Evolutionary conservation across 345 rosid genomes (phyloP).

Genomic region (Carallia pectinifolia): DNA sequence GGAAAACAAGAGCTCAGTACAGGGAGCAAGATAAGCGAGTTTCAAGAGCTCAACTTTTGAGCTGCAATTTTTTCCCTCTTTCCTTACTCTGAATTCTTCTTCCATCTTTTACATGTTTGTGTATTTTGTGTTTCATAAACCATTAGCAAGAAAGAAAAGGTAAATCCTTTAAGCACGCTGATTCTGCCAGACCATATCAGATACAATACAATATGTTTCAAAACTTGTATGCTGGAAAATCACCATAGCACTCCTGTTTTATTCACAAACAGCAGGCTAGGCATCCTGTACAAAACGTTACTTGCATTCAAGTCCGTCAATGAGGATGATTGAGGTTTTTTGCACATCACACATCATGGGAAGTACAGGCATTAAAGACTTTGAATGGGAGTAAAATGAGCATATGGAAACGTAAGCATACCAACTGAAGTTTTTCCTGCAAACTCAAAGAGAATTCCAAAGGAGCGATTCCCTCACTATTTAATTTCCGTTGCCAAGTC

Average conservation of each 20-base stretch:
- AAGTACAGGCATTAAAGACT: background rate
- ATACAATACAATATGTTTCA: background rate
- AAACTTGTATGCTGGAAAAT: background rate
- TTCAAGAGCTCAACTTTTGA: background rate
- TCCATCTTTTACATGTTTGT: background rate
- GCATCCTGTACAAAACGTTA: background rate
- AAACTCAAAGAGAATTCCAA: conserved; percentile 17
- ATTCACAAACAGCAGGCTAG: background rate
- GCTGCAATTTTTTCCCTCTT: background rate
- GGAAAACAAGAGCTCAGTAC: background rate
- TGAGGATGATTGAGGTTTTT: background rate
- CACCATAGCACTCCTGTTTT: background rate
- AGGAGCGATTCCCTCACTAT: conserved; percentile 9
- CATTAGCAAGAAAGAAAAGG: background rate
- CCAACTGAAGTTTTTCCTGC: conserved; percentile 26
- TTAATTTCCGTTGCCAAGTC: conserved; percentile 33
- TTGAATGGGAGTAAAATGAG: background rate
- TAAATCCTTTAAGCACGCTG: background rate
- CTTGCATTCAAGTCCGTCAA: background rate
- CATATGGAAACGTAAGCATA: conserved; percentile 3
- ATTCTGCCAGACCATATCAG: background rate
- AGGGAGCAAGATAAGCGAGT: background rate
- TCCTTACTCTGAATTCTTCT: background rate
- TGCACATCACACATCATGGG: background rate
- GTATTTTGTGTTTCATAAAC: background rate